Conservation (phyloP, 768 basidiomycete species). For the Serendipita sp. region DNA sequence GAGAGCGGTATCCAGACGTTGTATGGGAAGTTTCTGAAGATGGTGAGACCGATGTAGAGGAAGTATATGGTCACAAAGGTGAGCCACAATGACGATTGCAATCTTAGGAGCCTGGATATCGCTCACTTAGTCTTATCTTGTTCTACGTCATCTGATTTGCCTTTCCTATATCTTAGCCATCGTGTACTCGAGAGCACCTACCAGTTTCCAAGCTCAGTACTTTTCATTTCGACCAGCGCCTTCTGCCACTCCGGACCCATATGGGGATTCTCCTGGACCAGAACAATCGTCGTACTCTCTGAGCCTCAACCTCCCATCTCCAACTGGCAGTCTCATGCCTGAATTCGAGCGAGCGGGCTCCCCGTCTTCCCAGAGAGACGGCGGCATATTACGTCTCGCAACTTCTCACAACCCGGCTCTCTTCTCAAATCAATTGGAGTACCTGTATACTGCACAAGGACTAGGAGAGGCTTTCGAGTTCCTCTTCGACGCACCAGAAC, state of each 20-base stretch:
- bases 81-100: slow-evolving; percentile 14
- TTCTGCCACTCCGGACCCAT: slow-evolving; percentile 35
- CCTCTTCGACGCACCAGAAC: slow-evolving; percentile 49
- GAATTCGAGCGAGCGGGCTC: slow-evolving; percentile 22
- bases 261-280: slow-evolving; percentile 17
- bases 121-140: neutral
- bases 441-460: slow-evolving; percentile 84
- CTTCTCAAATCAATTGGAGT: slow-evolving; percentile 83
- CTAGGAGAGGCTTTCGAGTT: slow-evolving; percentile 80
- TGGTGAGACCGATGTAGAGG: slow-evolving; percentile 36
- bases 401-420: slow-evolving; percentile 61
- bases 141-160: neutral
- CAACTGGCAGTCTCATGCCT: slow-evolving; percentile 30
- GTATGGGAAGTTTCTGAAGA: slow-evolving; percentile 55
- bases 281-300: slow-evolving; percentile 25
- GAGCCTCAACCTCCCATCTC: slow-evolving; percentile 27
- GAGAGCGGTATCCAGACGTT: slow-evolving; percentile 90
- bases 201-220: slow-evolving; percentile 78
- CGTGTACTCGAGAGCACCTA: slow-evolving; percentile 87
- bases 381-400: slow-evolving; percentile 42
- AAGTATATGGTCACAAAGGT: slow-evolving; percentile 96
- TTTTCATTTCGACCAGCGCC: slow-evolving; percentile 60
- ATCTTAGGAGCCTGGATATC: neutral
- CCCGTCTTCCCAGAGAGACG: slow-evolving; percentile 24
- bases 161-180: slow-evolving; percentile 42